These are phyloP conservation scores for Echeveria elegans DNA, from an alignment of 164 flowering plant species.

Conservation along the genomic window DNA sequence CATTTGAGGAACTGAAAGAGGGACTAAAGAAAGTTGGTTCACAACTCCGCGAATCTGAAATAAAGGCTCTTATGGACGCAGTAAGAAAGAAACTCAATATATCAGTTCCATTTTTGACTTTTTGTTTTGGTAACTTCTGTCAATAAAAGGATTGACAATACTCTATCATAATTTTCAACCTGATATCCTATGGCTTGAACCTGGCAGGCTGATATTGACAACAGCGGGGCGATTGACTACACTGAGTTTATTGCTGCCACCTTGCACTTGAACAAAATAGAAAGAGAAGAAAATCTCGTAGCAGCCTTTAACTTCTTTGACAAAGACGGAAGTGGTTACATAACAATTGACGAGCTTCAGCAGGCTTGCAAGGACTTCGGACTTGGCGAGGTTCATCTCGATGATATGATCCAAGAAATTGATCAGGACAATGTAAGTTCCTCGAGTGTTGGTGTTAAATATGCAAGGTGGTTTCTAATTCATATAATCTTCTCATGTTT, in stretches of 20 bases:
- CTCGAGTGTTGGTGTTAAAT: not conserved
- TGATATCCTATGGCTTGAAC: not conserved
- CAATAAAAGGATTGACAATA: too few species aligned
- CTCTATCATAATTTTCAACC: not conserved
- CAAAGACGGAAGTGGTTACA: constrained; percentile 6
- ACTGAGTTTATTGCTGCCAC: constrained; percentile 9
- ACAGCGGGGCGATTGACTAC: constrained; percentile 5
- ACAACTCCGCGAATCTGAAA: constrained; percentile 6
- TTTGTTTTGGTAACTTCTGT: too few species aligned
- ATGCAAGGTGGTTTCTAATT: not conserved
- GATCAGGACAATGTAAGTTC: constrained; percentile 4
- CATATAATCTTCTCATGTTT: not conserved
- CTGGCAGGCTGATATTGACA: constrained; percentile 5
- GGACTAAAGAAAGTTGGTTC: constrained; percentile 12
- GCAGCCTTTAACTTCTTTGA: constrained; percentile 7
- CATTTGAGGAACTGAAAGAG: constrained; percentile 12
- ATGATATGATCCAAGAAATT: constrained; percentile 3
- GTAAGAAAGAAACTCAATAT: constrained; percentile 1
- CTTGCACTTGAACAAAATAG: constrained; percentile 3
- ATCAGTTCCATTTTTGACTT: not conserved
- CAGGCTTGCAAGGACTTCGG: constrained; percentile 10
- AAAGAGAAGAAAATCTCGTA: constrained; percentile 7
- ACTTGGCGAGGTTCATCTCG: not conserved
- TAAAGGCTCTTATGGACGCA: constrained; percentile 5
- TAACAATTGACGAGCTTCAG: constrained; percentile 6